Percentiles rank a stretch among this genome's conserved stretches.
These are phyloP conservation scores for Paramecium primaurelia DNA, from an alignment of 73 alveolate genomes.

Conservation along the genomic window DNA sequence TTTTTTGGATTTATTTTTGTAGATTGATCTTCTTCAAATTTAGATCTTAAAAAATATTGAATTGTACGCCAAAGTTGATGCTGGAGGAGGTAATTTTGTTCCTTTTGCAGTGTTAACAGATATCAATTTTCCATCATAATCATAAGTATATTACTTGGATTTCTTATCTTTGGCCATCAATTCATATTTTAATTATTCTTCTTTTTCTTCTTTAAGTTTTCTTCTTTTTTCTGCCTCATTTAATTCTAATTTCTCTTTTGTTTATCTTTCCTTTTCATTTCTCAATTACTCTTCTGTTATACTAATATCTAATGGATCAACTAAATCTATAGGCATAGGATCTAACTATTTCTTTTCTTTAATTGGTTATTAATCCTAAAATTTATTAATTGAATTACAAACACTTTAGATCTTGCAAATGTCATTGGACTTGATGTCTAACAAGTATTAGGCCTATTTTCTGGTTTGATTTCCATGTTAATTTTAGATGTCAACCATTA, in stretches of 20 bases:
- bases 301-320: slow-evolving; percentile 37
- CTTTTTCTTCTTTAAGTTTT: slow-evolving; percentile 24
- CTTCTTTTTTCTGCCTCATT: slow-evolving; percentile 34
- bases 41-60: background rate
- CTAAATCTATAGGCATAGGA: background rate
- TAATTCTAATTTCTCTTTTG: slow-evolving; percentile 15
- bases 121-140: slow-evolving; percentile 42
- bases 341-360: background rate
- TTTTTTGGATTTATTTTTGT: background rate
- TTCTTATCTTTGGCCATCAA: slow-evolving; percentile 44
- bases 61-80: background rate
- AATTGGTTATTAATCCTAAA: background rate
- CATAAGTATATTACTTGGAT: slow-evolving; percentile 1
- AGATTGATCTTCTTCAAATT: background rate
- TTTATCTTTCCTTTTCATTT: background rate
- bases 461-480: background rate
- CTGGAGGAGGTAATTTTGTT: background rate
- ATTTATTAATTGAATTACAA: background rate
- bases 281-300: background rate
- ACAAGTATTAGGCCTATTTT: background rate
- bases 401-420: background rate
- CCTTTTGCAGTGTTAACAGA: background rate
- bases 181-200: slow-evolving; percentile 44
- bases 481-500: background rate
- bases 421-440: background rate